Percentiles rank a stretch among this genome's conserved stretches.
phyloP scores from a whole-genome alignment of 768 basidiomycete species.

The Collybia mongolica region DNA sequence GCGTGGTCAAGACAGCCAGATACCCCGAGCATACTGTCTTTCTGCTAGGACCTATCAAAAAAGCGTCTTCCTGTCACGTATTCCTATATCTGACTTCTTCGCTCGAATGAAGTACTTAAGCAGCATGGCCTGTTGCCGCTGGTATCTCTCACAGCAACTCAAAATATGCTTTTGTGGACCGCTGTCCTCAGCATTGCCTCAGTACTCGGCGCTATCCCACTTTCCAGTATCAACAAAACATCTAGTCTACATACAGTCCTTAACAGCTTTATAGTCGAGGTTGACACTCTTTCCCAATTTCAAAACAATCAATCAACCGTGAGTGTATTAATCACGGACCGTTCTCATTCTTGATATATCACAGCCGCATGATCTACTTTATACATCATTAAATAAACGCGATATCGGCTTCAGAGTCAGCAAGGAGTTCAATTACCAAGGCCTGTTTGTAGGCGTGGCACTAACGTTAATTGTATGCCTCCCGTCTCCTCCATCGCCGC shows the following conservation, averaged over 20 bases:
- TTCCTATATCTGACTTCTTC: no score
- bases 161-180: neutral
- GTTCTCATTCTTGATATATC: neutral
- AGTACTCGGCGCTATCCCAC: slow-evolving; percentile 28
- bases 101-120: no score
- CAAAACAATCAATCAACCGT: slow-evolving; percentile 28
- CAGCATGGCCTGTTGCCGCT: no score
- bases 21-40: no score
- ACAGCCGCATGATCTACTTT: slow-evolving; percentile 50
- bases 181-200: slow-evolving; percentile 22
- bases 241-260: slow-evolving; percentile 37
- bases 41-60: no score
- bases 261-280: slow-evolving; percentile 59
- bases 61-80: no score
- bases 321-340: no score
- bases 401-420: slow-evolving; percentile 42
- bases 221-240: slow-evolving; percentile 36
- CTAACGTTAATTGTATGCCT: slow-evolving; percentile 43
- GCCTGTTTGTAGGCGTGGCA: slow-evolving; percentile 59
- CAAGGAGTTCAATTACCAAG: slow-evolving; percentile 50
- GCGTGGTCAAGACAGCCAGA: no score
- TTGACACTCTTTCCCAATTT: slow-evolving; percentile 38
- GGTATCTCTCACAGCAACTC: no score
- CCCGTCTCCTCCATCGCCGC: neutral
- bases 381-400: slow-evolving; percentile 42